Conservation (phyloP, 257 asterid genomes). For the Agastache rugosa region DNA sequence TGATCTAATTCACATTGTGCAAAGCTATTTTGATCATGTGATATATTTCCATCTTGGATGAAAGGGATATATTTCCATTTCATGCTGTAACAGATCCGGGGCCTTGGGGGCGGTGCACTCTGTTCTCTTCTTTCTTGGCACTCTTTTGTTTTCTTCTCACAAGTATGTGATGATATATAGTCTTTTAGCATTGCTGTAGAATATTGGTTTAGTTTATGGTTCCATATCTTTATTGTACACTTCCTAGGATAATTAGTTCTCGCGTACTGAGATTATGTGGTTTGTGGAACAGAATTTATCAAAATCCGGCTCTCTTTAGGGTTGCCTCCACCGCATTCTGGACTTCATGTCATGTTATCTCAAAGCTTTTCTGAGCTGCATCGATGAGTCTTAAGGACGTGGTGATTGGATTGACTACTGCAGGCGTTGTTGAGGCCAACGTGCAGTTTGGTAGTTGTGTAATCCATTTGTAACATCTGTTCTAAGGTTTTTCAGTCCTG, state of each 20-base stretch:
- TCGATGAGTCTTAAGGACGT: slow-evolving; percentile 1
- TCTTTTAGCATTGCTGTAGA: neutral
- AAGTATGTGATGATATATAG: neutral
- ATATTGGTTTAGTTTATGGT: neutral
- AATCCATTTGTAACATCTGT: slow-evolving; percentile 26
- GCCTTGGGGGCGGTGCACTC: neutral
- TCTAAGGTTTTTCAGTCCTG: slow-evolving; percentile 24
- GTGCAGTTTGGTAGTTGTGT: slow-evolving; percentile 31
- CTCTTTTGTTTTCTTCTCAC: neutral
- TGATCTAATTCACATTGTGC: neutral
- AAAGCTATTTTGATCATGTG: neutral
- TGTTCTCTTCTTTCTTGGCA: neutral
- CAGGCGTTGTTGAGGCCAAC: slow-evolving; percentile 26
- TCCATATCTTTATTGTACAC: neutral
- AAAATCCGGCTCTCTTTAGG: slow-evolving; percentile 81
- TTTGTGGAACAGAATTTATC: slow-evolving; percentile 71
- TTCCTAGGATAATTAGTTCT: neutral
- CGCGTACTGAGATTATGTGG: slow-evolving; percentile 15
- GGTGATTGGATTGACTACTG: slow-evolving; percentile 31
- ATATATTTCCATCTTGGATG: neutral
- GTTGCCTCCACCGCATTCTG: slow-evolving; percentile 94
- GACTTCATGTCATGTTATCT: slow-evolving; percentile 87
- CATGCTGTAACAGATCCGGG: neutral
- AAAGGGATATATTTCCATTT: neutral
- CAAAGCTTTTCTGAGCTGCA: slow-evolving; percentile 77